Base-by-base conservation (phyloP, 345 rosid species). In the Mercurialis annua region DNA sequence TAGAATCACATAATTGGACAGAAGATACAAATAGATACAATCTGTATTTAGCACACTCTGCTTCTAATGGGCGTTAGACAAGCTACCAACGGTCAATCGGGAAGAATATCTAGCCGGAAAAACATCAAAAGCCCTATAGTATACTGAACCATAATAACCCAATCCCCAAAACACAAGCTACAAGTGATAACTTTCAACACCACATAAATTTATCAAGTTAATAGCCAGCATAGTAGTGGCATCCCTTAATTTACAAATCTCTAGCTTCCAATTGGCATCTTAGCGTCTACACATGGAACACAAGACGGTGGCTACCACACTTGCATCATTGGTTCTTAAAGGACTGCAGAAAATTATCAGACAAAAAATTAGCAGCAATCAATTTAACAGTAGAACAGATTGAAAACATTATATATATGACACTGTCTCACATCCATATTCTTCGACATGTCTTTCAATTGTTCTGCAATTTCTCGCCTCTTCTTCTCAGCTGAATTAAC, bases 391-490 rank as follows among this genome's bases (percentile, higher is more conserved):
- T 36, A 8, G 2, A 16, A n/a, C 6, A n/a, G 49, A 49, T 42
- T 12, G n/a, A 44, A 0, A 16, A n/a, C n/a, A n/a, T n/a, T n/a
- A n/a, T n/a, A n/a, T n/a, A n/a, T n/a, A n/a, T n/a, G n/a, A 50
- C 3, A 23, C 52, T n/a, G 17, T 53, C 64, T 10, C 6, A 80
- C 88, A 52, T 85, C 88, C 0, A 76, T 44, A 65, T 81, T 81
- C 69, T 82, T 82, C 0, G 90, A 71, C 20, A 86, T 0, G 23
- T 87, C 88, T 69, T 84, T 84, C 66, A 87, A 29, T 48, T 78
- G 87, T 71, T 87, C 91, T 1, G 87, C 80, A 7, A 87, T 62
- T 69, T 84, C 87, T 71, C 81, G 74, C 69, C 46, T 81, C 77
- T 77, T 87, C 71, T 76, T 77, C 6, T 48, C 87, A 58, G 93